Evolutionary conservation across 345 rosid genomes (phyloP).

Genomic region (Salix viminalis): DNA sequence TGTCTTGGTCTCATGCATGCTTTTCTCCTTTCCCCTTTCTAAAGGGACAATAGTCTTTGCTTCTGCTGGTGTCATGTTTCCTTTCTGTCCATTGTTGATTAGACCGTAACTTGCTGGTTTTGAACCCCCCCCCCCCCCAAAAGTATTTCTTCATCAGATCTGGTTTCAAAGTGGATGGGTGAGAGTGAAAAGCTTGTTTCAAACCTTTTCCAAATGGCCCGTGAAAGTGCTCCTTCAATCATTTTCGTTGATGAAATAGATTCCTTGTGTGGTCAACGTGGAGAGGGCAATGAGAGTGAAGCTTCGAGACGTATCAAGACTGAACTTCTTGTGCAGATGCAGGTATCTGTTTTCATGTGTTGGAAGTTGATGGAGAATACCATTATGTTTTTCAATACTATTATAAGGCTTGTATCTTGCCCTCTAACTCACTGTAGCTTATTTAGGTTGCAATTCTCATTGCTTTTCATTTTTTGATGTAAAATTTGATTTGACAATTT

Average conservation of each 20-base stretch:
- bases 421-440: not conserved
- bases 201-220: constrained; percentile 90
- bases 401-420: not conserved
- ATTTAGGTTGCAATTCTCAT: not conserved
- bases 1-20: not conserved
- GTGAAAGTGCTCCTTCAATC: constrained; percentile 91
- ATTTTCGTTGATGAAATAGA: constrained; percentile 93
- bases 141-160: constrained; percentile 90
- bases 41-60: not conserved
- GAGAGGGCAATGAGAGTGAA: constrained; percentile 96
- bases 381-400: not conserved
- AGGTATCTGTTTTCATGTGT: constrained; percentile 41
- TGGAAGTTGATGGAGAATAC: not conserved
- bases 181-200: constrained; percentile 95
- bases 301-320: constrained; percentile 96
- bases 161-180: constrained; percentile 98
- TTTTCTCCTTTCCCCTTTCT: not conserved
- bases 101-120: not conserved
- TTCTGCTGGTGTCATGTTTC: not conserved
- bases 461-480: not conserved
- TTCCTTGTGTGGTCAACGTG: constrained; percentile 86
- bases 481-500: not conserved
- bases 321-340: constrained; percentile 98
- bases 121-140: not conserved
- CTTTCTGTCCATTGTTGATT: not conserved